phyloP scores from a whole-genome alignment of 129 eudicot species.

The Chrysanthemum lavandulifolium region DNA sequence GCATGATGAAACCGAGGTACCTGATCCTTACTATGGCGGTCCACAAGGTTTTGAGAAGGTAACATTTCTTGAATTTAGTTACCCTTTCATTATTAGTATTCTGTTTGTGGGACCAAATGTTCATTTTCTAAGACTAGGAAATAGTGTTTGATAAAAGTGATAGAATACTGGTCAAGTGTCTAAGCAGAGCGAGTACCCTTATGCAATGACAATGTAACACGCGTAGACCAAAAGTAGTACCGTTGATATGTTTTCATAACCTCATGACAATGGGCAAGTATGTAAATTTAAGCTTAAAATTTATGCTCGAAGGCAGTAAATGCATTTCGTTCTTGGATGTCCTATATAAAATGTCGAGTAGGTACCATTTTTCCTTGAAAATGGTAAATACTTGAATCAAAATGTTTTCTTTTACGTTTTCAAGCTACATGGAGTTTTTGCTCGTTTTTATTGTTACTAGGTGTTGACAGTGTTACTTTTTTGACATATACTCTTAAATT shows the following conservation, averaged over 20 bases:
- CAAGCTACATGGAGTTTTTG: too few species aligned
- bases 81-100: neutral
- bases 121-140: neutral
- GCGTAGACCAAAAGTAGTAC: neutral
- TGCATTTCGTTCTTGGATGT: too few species aligned
- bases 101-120: neutral
- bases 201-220: neutral
- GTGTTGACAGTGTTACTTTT: too few species aligned
- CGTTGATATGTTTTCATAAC: neutral
- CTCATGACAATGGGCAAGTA: neutral
- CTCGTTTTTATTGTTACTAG: too few species aligned
- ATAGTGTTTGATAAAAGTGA: neutral
- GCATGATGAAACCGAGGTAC: constrained; percentile 88
- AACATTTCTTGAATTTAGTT: constrained; percentile 21
- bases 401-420: too few species aligned
- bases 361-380: neutral
- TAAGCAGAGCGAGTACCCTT: neutral
- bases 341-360: too few species aligned
- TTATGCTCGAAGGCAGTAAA: neutral
- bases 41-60: constrained; percentile 95
- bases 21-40: constrained; percentile 98
- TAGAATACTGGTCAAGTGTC: constrained; percentile 8
- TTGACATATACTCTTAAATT: too few species aligned
- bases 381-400: too few species aligned
- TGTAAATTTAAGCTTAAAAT: neutral